A percentile compares a stretch with the other conserved stretches of the same genome.
These are phyloP conservation scores for Neonectria faginata DNA, from an alignment of 2,329 filamentous ascomycete genomes.

Conservation along the genomic window DNA sequence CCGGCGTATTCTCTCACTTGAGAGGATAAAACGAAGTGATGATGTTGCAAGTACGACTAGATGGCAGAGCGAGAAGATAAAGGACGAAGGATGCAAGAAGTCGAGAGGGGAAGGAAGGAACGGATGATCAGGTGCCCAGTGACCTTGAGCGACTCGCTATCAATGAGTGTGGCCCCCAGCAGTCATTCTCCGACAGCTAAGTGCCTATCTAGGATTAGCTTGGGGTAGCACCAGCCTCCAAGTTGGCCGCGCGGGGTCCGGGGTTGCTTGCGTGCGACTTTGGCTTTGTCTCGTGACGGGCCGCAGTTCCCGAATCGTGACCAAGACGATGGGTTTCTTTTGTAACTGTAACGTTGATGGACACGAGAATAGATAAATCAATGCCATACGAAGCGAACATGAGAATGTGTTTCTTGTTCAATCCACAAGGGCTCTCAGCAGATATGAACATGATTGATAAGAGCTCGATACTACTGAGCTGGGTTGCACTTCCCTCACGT, in stretches of 20 bases:
- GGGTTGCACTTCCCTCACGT: background rate
- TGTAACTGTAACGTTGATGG: too few species aligned
- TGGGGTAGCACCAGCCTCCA: constrained; percentile 13
- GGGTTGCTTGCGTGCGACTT: background rate
- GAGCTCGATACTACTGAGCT: too few species aligned
- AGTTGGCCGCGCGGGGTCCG: constrained; percentile 5
- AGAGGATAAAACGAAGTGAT: background rate
- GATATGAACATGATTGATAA: background rate
- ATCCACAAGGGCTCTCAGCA: background rate
- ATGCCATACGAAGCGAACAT: background rate
- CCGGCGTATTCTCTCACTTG: background rate
- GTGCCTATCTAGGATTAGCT: constrained; percentile 22
- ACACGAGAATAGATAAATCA: background rate
- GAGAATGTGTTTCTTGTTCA: background rate
- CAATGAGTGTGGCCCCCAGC: constrained; percentile 7
- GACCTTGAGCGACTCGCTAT: constrained; percentile 23
- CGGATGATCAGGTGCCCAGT: background rate
- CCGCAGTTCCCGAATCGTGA: constrained; percentile 1
- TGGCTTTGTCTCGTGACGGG: constrained; percentile 17
- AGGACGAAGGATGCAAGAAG: background rate
- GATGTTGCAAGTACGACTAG: too few species aligned
- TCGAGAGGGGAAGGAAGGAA: constrained; percentile 7
- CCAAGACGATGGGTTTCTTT: background rate
- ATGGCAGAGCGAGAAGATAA: background rate
- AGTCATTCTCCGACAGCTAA: constrained; percentile 15